Evolutionary conservation across 805 yeast genomes (phyloP).

Genomic region (Pichia phayaonensis): DNA sequence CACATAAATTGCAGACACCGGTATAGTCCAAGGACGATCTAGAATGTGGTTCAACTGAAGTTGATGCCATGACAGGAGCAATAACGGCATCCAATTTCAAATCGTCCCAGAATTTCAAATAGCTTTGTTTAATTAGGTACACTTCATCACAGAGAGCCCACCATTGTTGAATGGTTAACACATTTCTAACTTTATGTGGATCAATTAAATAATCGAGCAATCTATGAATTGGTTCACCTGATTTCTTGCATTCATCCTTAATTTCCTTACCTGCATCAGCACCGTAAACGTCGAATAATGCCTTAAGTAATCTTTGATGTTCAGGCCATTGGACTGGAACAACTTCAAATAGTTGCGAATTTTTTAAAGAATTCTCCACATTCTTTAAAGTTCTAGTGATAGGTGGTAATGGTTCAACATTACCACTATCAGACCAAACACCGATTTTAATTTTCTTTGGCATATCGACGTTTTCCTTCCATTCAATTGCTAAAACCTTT

Average conservation of each 20-base stretch:
- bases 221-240: constrained; percentile 21
- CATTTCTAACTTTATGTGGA: neutral
- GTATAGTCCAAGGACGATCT: constrained; percentile 38
- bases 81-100: constrained; percentile 36
- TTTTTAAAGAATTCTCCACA: constrained; percentile 19
- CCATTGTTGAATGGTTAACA: constrained; percentile 23
- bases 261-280: constrained; percentile 36
- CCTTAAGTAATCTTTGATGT: constrained; percentile 23
- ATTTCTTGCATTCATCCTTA: constrained; percentile 11
- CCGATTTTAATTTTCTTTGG: constrained; percentile 37
- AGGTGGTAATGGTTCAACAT: constrained; percentile 44
- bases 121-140: constrained; percentile 26
- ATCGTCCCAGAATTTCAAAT: constrained; percentile 29
- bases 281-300: constrained; percentile 29
- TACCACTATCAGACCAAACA: constrained; percentile 33
- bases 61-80: constrained; percentile 32
- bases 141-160: constrained; percentile 36
- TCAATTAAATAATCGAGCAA: constrained; percentile 15
- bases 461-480: constrained; percentile 28
- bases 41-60: constrained; percentile 29
- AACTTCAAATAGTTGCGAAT: constrained; percentile 38
- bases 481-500: constrained; percentile 36
- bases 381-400: constrained; percentile 37
- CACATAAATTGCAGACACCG: constrained; percentile 40
- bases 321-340: constrained; percentile 40